Percentiles rank a stretch among this genome's conserved stretches.
Evolutionary conservation across 495 filamentous ascomycete species (phyloP).

Genomic region (Pyrenopolyporus hunteri): DNA sequence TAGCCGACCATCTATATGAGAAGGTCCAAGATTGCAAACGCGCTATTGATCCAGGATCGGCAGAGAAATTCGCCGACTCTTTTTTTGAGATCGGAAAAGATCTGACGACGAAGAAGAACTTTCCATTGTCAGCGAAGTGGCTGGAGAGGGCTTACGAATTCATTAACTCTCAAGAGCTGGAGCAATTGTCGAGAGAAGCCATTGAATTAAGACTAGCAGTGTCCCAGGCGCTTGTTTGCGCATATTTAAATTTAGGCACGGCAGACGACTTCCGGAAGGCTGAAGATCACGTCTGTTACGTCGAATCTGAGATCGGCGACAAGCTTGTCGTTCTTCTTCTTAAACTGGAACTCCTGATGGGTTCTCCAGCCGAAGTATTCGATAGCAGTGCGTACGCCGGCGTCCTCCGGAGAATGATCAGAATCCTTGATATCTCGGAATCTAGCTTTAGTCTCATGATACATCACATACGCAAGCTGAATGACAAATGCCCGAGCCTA

Average conservation of each 20-base stretch:
- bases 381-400: constrained; percentile 57
- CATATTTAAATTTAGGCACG: constrained; percentile 54
- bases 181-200: constrained; percentile 62
- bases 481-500: constrained; percentile 56
- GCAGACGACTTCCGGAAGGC: constrained; percentile 59
- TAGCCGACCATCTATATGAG: constrained; percentile 78
- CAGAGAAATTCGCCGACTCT: constrained; percentile 72
- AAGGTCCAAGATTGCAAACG: constrained; percentile 54
- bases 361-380: constrained; percentile 52
- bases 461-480: constrained; percentile 70
- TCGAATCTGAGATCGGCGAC: constrained; percentile 66
- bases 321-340: constrained; percentile 70
- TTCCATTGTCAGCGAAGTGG: constrained; percentile 69
- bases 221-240: constrained; percentile 65
- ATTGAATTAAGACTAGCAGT: constrained; percentile 70
- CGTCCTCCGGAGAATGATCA: constrained; percentile 61
- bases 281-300: constrained; percentile 59
- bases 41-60: constrained; percentile 54
- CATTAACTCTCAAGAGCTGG: constrained; percentile 61
- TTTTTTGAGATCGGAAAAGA: constrained; percentile 75
- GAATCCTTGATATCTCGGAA: constrained; percentile 62
- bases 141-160: constrained; percentile 70
- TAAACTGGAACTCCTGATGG: constrained; percentile 67
- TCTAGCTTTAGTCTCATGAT: constrained; percentile 71
- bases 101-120: constrained; percentile 58